A percentile compares a stretch with the other conserved stretches of the same genome.
These are phyloP conservation scores for Xylaria telfairii DNA, from an alignment of 495 filamentous ascomycete species.

Conservation along the genomic window DNA sequence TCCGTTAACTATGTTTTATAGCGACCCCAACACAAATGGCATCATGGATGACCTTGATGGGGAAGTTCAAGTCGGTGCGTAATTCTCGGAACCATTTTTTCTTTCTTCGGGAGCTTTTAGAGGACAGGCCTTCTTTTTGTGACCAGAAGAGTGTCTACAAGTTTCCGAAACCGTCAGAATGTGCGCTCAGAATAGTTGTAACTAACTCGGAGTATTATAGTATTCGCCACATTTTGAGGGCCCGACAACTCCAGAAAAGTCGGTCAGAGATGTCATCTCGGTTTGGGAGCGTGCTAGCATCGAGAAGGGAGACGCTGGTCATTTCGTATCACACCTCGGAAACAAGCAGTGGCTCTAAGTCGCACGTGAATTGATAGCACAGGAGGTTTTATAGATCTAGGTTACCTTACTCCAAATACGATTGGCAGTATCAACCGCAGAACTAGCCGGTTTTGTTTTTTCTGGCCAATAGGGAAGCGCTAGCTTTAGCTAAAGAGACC, in stretches of 20 bases:
- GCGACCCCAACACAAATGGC: constrained; percentile 46
- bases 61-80: constrained; percentile 36
- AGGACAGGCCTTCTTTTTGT: background rate
- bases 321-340: constrained; percentile 58
- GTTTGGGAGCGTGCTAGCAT: constrained; percentile 52
- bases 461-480: too few relatives aligned
- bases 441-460: too few relatives aligned
- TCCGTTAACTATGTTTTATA: constrained; percentile 21
- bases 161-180: background rate
- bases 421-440: too few relatives aligned
- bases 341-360: constrained; percentile 29
- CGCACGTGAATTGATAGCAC: background rate
- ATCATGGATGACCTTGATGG: constrained; percentile 35
- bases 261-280: constrained; percentile 44
- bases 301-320: constrained; percentile 52
- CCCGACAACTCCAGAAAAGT: constrained; percentile 45
- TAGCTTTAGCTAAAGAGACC: too few relatives aligned
- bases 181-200: background rate
- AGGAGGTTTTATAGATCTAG: background rate
- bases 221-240: constrained; percentile 58
- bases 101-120: background rate
- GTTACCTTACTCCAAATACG: too few relatives aligned
- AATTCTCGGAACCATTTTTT: background rate
- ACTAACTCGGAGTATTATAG: background rate
- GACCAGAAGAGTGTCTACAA: background rate